These are phyloP conservation scores for Sporothrix luriei DNA, from an alignment of 2,329 filamentous ascomycete species.

Conservation along the genomic window DNA sequence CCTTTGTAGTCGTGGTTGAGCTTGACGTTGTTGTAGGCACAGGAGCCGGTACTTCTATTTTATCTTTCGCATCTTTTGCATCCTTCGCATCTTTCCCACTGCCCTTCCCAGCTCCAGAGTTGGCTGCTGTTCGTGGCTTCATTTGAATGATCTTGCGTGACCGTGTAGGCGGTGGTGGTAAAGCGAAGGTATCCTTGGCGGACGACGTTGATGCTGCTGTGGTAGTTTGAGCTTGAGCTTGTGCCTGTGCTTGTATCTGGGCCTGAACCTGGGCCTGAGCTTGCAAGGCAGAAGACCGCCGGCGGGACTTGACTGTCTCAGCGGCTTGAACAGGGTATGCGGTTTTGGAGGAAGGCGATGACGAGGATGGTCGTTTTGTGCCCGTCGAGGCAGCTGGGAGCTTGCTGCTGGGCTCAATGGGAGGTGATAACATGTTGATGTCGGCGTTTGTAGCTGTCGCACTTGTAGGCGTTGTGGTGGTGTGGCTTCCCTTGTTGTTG, in stretches of 20 bases:
- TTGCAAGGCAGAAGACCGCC: constrained; percentile 49
- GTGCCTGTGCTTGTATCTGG: constrained; percentile 8
- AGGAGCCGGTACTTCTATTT: constrained; percentile 35
- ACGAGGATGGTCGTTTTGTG: background rate
- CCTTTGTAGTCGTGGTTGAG: constrained; percentile 14
- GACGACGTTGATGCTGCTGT: constrained; percentile 52
- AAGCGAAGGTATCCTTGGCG: constrained; percentile 68
- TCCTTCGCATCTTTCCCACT: constrained; percentile 7
- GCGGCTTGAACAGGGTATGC: constrained; percentile 40
- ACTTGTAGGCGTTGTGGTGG: constrained; percentile 37
- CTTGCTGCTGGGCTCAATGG: constrained; percentile 32
- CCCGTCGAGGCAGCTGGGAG: background rate
- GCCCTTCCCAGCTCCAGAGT: constrained; percentile 32
- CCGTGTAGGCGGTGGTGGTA: constrained; percentile 89
- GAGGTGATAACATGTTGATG: constrained; percentile 43
- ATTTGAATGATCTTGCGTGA: constrained; percentile 98
- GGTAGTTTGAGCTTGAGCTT: background rate
- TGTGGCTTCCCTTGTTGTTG: constrained; percentile 33
- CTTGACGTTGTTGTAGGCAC: constrained; percentile 31
- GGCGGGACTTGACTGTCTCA: constrained; percentile 55
- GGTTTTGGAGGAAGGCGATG: constrained; percentile 23
- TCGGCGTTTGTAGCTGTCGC: constrained; percentile 37
- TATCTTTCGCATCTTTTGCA: constrained; percentile 12
- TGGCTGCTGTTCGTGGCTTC: constrained; percentile 64
- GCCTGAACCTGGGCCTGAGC: constrained; percentile 24